Base-by-base conservation (phyloP, 805 yeast species). In the Candida jianshihensis region DNA sequence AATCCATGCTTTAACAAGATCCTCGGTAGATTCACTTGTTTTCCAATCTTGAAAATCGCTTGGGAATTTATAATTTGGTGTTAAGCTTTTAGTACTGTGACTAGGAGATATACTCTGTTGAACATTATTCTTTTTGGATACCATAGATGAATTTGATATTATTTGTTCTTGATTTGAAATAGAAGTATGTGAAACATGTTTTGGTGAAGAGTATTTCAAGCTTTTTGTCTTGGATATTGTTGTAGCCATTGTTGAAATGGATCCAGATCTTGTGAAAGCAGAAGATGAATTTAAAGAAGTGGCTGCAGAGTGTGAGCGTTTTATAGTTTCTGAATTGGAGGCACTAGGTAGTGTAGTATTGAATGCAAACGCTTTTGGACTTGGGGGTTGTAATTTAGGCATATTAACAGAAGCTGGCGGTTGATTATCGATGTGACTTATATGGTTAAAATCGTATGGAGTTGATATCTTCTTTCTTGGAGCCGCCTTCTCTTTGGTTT, bases 371-470 rank as follows among this genome's bases (percentile, higher is more conserved):
- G 49, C 52, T 4, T 34, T 19, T 25, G 14, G 27, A 25, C 14
- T 6, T 26, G 30, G 17, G 6, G 44, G 48, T n/a, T n/a, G n/a
- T n/a, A 41, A 3, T 45, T 25, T 24, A 29, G 36, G 27, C 40
- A 41, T 1, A 46, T 43, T 28, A 47, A 43, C 7, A 49, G 44
- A 16, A 43, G 30, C 6, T 46, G 45, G 13, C 54, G 51, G 34
- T 61, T 62, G 7, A 21, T 21, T 21, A 21, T 21, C 24, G 11
- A 66, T 59, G 38, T 64, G 70, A 8, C 65, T 59, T 16, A 64
- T 60, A 45, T 64, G 70, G 15, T 57, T 61, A 40, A 64, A 64
- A 4, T 47, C 61, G 38, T 54, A 64, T 2, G 70, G 70, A 2
- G 61, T 56, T 1, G 67, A 61, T 11, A 64, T 63, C 35, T 51